Base-by-base conservation (phyloP, 2,329 filamentous ascomycete species). In the Exutisphaerella laricina region DNA sequence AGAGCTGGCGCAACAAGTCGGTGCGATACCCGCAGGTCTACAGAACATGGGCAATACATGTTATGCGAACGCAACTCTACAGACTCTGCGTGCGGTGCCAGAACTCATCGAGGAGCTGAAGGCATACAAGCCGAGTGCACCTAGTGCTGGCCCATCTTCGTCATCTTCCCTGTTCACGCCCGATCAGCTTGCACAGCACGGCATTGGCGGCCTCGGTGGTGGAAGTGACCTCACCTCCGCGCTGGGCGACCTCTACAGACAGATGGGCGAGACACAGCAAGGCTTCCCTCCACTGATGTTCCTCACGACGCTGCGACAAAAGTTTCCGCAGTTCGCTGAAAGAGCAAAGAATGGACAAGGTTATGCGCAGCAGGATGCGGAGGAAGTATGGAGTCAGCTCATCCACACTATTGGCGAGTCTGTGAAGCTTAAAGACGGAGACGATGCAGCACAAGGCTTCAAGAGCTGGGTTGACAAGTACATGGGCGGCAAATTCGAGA, bases 331-430 rank as follows among this genome's bases (percentile, higher is more conserved):
- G 62, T 98, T 98, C 62, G 88, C 88, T 8, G 88, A 98, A 68
- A 84, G 80, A 59, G 80, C 88, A 42, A 89, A 86, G 63, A 82
- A 83, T 22, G 85, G 87, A 16, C 75, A 83, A 45, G 88, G 86
- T 5, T 97, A 84, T 61, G 89, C 92, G n/a, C 92, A 98, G 67
- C 92, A 98, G 68, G 92, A 98, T 70, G 92, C 92, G 1, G 92
- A 98, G 66, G 92, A 98, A 66, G 92, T 90, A 34, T 98, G 90
- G 88, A 92, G 90, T 14, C 90, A 97, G 63, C 94, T 98, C 49
- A 70, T 98, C 4, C 80, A 84, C 32, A 85, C 90, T 59, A 70
- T 98, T 26, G 80, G 84, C 49, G 78, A 85, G 58, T 90, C 86
- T 61, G 70, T 97, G 38, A 82, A 80, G 61, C 67, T 85, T 51